phyloP scores from a whole-genome alignment of 352 stramenopile species.

The Globisporangium nodosum region DNA sequence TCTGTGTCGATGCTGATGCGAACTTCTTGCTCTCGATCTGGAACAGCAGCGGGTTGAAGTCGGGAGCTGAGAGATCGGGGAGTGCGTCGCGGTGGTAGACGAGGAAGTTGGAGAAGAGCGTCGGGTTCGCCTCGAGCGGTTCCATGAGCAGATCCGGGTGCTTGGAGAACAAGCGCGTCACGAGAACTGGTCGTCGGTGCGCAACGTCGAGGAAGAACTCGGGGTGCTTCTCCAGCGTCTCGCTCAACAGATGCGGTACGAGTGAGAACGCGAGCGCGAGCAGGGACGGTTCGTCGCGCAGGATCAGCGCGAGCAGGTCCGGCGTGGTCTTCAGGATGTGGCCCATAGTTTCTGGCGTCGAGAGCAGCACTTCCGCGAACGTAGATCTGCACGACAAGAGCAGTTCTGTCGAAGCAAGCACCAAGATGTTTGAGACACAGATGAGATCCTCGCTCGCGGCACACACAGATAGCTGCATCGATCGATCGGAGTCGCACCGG shows the following conservation, averaged over 20 bases:
- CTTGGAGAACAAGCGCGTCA: constrained; percentile 56
- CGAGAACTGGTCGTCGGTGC: constrained; percentile 49
- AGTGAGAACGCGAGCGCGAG: constrained; percentile 41
- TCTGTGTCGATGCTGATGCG: constrained; percentile 30
- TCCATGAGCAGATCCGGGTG: constrained; percentile 67
- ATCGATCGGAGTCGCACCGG: constrained; percentile 15
- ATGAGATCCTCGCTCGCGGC: not conserved
- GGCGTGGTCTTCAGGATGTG: constrained; percentile 47
- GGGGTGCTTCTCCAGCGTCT: constrained; percentile 55
- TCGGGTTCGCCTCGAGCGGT: constrained; percentile 61
- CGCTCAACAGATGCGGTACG: constrained; percentile 49
- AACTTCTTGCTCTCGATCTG: constrained; percentile 47
- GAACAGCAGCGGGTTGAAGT: constrained; percentile 45
- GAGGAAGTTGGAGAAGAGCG: constrained; percentile 64
- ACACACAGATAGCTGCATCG: too few species aligned
- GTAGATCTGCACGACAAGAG: constrained; percentile 36
- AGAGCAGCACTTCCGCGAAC: constrained; percentile 35
- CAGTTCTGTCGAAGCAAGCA: constrained; percentile 18
- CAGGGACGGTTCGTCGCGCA: constrained; percentile 43
- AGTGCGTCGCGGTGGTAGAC: constrained; percentile 51
- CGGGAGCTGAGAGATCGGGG: constrained; percentile 47
- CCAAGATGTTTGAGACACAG: not conserved
- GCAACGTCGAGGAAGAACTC: constrained; percentile 68
- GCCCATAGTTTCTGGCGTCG: constrained; percentile 38
- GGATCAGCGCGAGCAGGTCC: constrained; percentile 35